Percentiles rank a stretch among this genome's conserved stretches.
These are phyloP conservation scores for Lasiosphaeris hirsuta DNA, from an alignment of 495 filamentous ascomycete genomes.

Conservation along the genomic window DNA sequence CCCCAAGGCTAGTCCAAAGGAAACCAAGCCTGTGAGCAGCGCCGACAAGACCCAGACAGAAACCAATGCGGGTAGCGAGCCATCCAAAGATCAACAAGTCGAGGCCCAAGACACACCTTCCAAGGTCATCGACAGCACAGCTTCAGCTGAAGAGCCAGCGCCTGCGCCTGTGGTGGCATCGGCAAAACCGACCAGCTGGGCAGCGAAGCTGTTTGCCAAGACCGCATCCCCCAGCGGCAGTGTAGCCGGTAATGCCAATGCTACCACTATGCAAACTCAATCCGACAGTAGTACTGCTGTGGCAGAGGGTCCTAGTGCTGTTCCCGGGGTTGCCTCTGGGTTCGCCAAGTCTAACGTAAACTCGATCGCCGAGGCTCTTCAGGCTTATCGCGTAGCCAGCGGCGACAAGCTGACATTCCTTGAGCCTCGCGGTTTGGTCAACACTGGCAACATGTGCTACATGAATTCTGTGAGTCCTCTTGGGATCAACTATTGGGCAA, in stretches of 20 bases:
- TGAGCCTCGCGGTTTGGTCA: constrained; percentile 91
- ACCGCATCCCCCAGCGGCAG: constrained; percentile 37
- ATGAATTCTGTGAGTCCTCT: constrained; percentile 88
- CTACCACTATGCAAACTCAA: constrained; percentile 24
- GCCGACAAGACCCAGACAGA: constrained; percentile 24
- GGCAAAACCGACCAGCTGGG: constrained; percentile 68
- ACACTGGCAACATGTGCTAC: constrained; percentile 99
- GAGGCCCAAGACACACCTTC: constrained; percentile 24
- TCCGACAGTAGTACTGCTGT: constrained; percentile 21
- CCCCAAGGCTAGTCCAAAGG: constrained; percentile 49
- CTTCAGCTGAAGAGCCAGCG: constrained; percentile 15
- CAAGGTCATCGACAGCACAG: constrained; percentile 14
- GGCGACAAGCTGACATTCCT: constrained; percentile 73
- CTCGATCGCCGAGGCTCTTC: constrained; percentile 70
- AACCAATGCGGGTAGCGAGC: constrained; percentile 21
- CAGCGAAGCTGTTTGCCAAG: constrained; percentile 61
- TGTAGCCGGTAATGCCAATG: constrained; percentile 22
- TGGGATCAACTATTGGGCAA: background rate
- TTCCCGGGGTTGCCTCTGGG: constrained; percentile 24
- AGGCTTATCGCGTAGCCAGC: constrained; percentile 57
- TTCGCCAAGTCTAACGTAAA: constrained; percentile 55
- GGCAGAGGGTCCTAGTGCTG: constrained; percentile 13
- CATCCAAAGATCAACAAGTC: constrained; percentile 34
- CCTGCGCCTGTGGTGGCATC: constrained; percentile 37
- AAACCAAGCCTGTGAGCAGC: constrained; percentile 38